A percentile compares a stretch with the other conserved stretches of the same genome.
Conservation (phyloP, 441 rosid genomes). For the Rhodomyrtus psidioides region DNA sequence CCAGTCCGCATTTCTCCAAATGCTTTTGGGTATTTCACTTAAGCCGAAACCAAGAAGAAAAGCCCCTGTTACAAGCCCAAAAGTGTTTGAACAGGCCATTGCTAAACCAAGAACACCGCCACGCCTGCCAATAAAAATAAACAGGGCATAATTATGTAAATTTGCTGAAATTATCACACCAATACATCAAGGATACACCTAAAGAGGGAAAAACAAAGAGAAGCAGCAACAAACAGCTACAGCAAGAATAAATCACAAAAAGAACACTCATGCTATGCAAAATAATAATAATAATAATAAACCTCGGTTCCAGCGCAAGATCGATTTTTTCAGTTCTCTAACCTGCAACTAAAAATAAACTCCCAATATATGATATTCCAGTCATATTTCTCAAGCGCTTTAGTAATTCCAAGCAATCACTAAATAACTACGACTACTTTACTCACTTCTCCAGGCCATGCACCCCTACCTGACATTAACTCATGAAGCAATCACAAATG, state of each 20-base stretch:
- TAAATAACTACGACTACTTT: background rate
- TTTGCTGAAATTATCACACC: background rate
- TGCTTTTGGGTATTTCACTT: slow-evolving; percentile 88
- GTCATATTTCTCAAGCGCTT: background rate
- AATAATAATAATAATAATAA: background rate
- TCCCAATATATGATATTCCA: background rate
- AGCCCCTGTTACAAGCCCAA: slow-evolving; percentile 97
- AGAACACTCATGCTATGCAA: background rate
- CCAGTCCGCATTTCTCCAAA: slow-evolving; percentile 94
- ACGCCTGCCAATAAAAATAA: slow-evolving; percentile 31
- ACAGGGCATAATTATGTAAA: background rate
- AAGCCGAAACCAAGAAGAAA: slow-evolving; percentile 99
- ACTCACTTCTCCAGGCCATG: background rate
- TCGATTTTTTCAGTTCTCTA: background rate
- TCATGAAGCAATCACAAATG: background rate
- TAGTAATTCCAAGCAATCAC: background rate
- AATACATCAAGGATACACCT: background rate
- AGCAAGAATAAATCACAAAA: background rate
- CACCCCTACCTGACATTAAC: background rate
- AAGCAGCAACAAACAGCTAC: background rate
- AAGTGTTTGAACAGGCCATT: slow-evolving; percentile 96
- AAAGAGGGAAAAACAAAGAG: background rate
- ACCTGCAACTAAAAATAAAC: background rate
- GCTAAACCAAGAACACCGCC: slow-evolving; percentile 77
- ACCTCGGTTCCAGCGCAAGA: background rate